These are phyloP conservation scores for Schrenkiella parvula DNA, from an alignment of 345 rosid genomes.

Conservation along the genomic window DNA sequence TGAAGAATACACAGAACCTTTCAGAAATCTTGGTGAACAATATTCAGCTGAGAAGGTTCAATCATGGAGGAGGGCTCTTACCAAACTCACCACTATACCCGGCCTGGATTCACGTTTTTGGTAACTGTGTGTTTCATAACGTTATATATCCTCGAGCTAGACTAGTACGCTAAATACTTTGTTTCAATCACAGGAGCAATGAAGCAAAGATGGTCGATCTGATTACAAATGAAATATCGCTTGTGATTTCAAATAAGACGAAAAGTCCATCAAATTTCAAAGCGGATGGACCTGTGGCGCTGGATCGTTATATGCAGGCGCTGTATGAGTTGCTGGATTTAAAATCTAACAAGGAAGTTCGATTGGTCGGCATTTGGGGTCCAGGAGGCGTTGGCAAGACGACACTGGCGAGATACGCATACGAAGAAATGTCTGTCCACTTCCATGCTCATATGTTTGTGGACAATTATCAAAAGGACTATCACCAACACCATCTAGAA, in stretches of 20 bases:
- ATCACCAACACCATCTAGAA: neutral
- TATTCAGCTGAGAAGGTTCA: constrained; percentile 6
- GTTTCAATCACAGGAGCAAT: neutral
- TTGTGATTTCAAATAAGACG: neutral
- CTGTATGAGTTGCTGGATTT: neutral
- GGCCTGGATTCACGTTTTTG: neutral
- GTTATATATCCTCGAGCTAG: too few relatives aligned
- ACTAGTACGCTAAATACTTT: too few relatives aligned
- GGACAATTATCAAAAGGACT: neutral
- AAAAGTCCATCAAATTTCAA: neutral
- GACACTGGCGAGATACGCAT: neutral
- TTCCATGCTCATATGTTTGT: constrained; percentile 15
- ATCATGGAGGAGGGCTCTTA: constrained; percentile 14
- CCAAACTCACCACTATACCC: neutral
- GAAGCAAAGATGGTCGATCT: neutral
- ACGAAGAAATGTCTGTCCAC: neutral
- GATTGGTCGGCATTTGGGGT: constrained; percentile 4
- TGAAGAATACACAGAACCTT: neutral
- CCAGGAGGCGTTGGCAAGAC: constrained; percentile 21
- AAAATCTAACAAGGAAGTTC: constrained; percentile 3
- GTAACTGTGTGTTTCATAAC: neutral
- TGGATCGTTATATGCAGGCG: neutral
- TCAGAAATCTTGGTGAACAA: neutral
- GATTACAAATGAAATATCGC: neutral
- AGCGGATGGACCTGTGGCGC: neutral